phyloP scores from a whole-genome alignment of 169 alveolate species.

The Plasmodium reichenowi region DNA sequence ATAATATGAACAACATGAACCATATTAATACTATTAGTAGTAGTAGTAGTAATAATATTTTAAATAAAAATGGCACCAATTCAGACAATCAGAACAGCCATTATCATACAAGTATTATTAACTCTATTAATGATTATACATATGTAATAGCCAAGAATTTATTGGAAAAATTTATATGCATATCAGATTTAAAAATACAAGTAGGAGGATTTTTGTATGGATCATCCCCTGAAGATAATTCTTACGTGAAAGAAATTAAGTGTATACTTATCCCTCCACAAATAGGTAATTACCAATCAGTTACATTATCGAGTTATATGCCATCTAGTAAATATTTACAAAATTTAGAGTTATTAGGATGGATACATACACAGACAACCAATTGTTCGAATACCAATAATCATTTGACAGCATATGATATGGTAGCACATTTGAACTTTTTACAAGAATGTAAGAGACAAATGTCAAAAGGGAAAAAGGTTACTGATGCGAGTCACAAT shows the following conservation, averaged over 20 bases:
- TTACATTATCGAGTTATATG: constrained; percentile 92
- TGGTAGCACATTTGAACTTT: constrained; percentile 74
- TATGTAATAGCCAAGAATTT: constrained; percentile 98
- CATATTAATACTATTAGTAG: too few species aligned
- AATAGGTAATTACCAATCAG: constrained; percentile 95
- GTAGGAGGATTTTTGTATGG: constrained; percentile 98
- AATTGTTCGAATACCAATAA: constrained; percentile 88
- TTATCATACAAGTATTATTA: constrained; percentile 15
- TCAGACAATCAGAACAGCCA: constrained; percentile 48
- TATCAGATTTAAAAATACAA: constrained; percentile 98
- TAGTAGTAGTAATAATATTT: too few species aligned
- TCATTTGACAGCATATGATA: constrained; percentile 80
- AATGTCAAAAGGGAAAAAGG: constrained; percentile 15
- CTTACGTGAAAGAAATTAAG: constrained; percentile 93
- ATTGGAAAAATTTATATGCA: constrained; percentile 96
- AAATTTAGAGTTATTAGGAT: constrained; percentile 98
- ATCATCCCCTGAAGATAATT: constrained; percentile 72
- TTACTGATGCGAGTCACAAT: background rate
- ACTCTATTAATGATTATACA: constrained; percentile 88
- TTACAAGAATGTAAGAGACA: constrained; percentile 54
- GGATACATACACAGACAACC: constrained; percentile 97
- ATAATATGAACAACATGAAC: constrained; percentile 78
- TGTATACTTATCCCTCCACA: constrained; percentile 98
- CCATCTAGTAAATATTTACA: constrained; percentile 95
- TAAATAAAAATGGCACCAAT: background rate